Evolutionary conservation across 2,329 filamentous ascomycete genomes (phyloP), one percentile per base, ranked within the genome.

Genomic region (Gnomoniopsis smithogilvyi): DNA sequence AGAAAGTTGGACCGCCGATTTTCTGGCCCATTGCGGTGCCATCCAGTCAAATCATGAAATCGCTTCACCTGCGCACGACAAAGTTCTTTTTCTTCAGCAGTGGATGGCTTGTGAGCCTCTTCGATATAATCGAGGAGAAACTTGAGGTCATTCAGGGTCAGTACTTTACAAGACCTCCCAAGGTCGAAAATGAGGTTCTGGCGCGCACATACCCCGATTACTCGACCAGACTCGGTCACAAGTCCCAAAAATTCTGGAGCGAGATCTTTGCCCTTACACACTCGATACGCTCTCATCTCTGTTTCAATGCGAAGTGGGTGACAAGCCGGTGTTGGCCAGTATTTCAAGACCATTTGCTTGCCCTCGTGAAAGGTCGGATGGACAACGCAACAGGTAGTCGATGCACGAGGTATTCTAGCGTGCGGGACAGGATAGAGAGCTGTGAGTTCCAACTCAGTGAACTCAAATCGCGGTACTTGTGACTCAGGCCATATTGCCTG

Each of bases 281-380:
- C 59, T 51, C 34, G 41, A 51, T 61, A 61, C 34, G 52, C 51
- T 48, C 58, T 55, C 51, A 59, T 61, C 17, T 61, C 59, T 26
- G 36, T 61, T 38, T 61, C 59, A 15, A 61, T 21, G 2, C 47
- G 33, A 2, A 46, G 2, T 14, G 22, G 30, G 11, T 17, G 22
- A 15, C 47, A 49, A 6, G 15, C 22, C 4, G 59, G 59, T 51
- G 59, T 36, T n/a, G 51, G 56, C 59, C 51, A 59, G 4, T 55
- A 38, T 34, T 61, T 61, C 47, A 57, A 53, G 21, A 59, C 30
- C 59, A 59, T 49, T n/a, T 24, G 22, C 3, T 59, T 17, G 12
- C 43, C 6, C 36, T 14, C 38, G 10, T 22, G 48, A 15, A 52
- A 22, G 4, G 33, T 19, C 1, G n/a, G 2, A 11, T 55, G 47